A percentile compares a stretch with the other conserved stretches of the same genome.
phyloP scores from a whole-genome alignment of 2,329 filamentous ascomycete species.

The Thielaviopsis euricoi region DNA sequence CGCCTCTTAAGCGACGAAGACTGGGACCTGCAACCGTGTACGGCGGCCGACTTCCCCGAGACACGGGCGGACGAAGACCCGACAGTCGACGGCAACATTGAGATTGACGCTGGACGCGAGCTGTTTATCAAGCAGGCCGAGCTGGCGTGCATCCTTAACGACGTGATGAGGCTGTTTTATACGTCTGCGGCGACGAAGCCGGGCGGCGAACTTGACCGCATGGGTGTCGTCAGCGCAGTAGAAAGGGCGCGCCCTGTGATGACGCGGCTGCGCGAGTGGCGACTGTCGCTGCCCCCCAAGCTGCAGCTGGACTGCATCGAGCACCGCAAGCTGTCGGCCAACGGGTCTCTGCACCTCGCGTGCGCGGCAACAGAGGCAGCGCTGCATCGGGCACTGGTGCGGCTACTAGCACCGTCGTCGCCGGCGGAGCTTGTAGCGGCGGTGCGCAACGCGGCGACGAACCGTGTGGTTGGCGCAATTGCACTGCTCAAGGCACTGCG shows the following conservation, averaged over 20 bases:
- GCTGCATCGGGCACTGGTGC: conserved; percentile 26
- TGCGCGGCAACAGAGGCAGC: conserved; percentile 28
- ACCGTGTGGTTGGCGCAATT: conserved; percentile 19
- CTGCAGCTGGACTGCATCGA: conserved; percentile 25
- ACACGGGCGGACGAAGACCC: conserved; percentile 15
- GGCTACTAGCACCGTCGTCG: conserved; percentile 13
- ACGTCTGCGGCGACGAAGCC: conserved; percentile 11
- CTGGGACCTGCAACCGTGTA: conserved; percentile 27
- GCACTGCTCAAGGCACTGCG: conserved; percentile 21
- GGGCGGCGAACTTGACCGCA: conserved; percentile 6
- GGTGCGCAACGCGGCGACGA: conserved; percentile 16
- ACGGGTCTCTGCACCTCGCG: conserved; percentile 25
- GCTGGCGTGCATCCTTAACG: conserved; percentile 26
- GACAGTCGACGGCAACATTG: conserved; percentile 19
- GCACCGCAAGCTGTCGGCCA: conserved; percentile 23
- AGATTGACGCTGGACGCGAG: conserved; percentile 22
- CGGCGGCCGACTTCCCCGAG: conserved; percentile 16
- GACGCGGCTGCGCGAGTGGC: conserved; percentile 29
- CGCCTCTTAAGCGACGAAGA: conserved; percentile 32
- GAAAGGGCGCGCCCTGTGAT: conserved; percentile 31
- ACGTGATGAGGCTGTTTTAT: conserved; percentile 21
- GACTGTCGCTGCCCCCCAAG: conserved; percentile 24
- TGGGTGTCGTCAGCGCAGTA: conserved; percentile 18
- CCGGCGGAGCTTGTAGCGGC: conserved; percentile 10
- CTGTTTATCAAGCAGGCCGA: conserved; percentile 28